Conservation (phyloP, 805 yeast species). For the Middelhovenomyces tepae region DNA sequence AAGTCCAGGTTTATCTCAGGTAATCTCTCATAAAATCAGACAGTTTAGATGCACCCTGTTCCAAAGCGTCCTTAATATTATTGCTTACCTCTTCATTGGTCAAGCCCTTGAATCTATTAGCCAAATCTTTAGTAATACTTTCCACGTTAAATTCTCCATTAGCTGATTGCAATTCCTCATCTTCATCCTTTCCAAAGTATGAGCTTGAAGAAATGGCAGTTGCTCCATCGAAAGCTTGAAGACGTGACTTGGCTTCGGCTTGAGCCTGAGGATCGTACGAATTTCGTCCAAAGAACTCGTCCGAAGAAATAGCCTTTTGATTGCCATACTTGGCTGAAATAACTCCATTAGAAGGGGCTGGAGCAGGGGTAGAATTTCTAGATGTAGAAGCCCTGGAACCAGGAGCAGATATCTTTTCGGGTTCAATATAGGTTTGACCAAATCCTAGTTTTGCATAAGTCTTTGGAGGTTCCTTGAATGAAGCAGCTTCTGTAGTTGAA, state of each 20-base stretch:
- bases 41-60: constrained; percentile 85
- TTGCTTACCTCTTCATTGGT: constrained; percentile 89
- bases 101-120: constrained; percentile 58
- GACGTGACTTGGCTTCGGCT: constrained; percentile 71
- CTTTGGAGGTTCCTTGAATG: constrained; percentile 8
- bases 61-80: constrained; percentile 82
- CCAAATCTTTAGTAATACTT: constrained; percentile 50
- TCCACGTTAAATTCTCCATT: constrained; percentile 38
- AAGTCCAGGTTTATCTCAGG: constrained; percentile 43
- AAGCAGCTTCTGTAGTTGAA: constrained; percentile 14
- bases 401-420: constrained; percentile 3
- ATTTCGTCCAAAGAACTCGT: constrained; percentile 87
- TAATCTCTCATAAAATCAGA: constrained; percentile 83
- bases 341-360: constrained; percentile 8
- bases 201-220: constrained; percentile 85
- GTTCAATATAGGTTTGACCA: constrained; percentile 62
- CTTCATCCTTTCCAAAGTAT: constrained; percentile 82
- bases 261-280: constrained; percentile 68
- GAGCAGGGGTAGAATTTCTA: constrained; percentile 9
- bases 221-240: constrained; percentile 77
- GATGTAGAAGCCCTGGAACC: constrained; percentile 7
- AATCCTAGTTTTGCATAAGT: constrained; percentile 73
- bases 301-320: constrained; percentile 93
- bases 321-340: constrained; percentile 56
- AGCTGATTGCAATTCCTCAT: constrained; percentile 27